phyloP scores from a whole-genome alignment of 176 grass and related monocot genomes.

The Aegilops sharonensis region DNA sequence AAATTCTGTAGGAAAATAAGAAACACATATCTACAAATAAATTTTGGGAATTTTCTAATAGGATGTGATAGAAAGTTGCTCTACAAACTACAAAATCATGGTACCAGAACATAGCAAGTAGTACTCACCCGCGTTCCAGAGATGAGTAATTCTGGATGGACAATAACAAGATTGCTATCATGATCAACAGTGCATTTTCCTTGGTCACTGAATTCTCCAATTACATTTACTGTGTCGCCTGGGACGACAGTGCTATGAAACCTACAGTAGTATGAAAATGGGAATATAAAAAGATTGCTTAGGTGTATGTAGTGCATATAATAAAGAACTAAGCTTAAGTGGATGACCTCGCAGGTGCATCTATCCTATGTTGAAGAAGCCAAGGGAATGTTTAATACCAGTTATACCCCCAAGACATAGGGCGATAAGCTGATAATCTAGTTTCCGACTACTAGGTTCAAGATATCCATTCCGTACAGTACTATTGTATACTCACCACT shows the following conservation, averaged over 20 bases:
- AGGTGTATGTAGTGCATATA: slow-evolving; percentile 24
- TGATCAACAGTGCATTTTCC: slow-evolving; percentile 71
- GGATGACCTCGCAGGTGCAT: background rate
- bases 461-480: background rate
- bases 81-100: slow-evolving; percentile 6
- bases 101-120: slow-evolving; percentile 23
- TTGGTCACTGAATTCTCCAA: slow-evolving; percentile 76
- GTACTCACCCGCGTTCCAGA: slow-evolving; percentile 88
- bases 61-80: slow-evolving; percentile 1
- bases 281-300: background rate
- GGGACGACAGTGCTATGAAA: slow-evolving; percentile 73
- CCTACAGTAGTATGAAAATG: slow-evolving; percentile 44
- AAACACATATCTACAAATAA: background rate
- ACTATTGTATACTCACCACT: slow-evolving; percentile 67
- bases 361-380: slow-evolving; percentile 15
- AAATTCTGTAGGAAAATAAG: background rate
- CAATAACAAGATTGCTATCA: slow-evolving; percentile 69
- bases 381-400: slow-evolving; percentile 15
- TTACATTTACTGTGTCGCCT: slow-evolving; percentile 79
- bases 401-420: background rate
- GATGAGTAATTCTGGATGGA: slow-evolving; percentile 85
- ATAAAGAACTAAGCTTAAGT: background rate
- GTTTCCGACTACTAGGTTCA: background rate
- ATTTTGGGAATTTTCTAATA: background rate
- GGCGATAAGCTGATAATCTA: background rate